phyloP scores from a whole-genome alignment of 768 basidiomycete species.

The Pisolithus tinctorius region DNA sequence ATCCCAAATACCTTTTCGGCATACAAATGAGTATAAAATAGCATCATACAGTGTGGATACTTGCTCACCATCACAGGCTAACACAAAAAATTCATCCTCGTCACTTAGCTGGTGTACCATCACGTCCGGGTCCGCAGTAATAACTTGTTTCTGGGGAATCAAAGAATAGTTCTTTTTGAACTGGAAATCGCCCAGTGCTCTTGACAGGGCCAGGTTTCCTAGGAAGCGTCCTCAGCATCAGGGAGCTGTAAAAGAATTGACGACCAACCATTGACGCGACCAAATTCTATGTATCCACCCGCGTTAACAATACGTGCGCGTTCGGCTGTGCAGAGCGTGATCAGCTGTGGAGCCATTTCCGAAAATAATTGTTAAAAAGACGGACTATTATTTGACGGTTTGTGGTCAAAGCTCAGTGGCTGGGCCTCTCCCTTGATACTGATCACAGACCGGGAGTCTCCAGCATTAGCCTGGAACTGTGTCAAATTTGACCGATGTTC shows the following conservation, averaged over 20 bases:
- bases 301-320: slow-evolving; percentile 80
- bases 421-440: slow-evolving; percentile 81
- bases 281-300: slow-evolving; percentile 94
- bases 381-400: slow-evolving; percentile 82
- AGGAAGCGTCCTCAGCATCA: slow-evolving; percentile 1
- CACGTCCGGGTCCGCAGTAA: slow-evolving; percentile 92
- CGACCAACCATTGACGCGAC: slow-evolving; percentile 87
- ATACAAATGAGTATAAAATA: slow-evolving; percentile 3
- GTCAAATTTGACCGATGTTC: slow-evolving; percentile 1
- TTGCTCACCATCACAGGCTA: slow-evolving; percentile 89
- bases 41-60: background rate
- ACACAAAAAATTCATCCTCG: slow-evolving; percentile 94
- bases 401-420: slow-evolving; percentile 90
- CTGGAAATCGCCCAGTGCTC: slow-evolving; percentile 96
- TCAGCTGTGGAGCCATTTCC: background rate
- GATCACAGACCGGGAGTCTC: slow-evolving; percentile 90
- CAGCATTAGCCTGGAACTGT: slow-evolving; percentile 80
- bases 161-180: slow-evolving; percentile 92
- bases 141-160: slow-evolving; percentile 84
- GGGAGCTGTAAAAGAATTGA: background rate
- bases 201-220: slow-evolving; percentile 94
- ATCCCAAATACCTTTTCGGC: slow-evolving; percentile 89
- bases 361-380: slow-evolving; percentile 6
- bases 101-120: slow-evolving; percentile 71
- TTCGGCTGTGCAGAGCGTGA: slow-evolving; percentile 48